These are phyloP conservation scores for Aleurites moluccanus DNA, from an alignment of 441 rosid genomes.

Conservation along the genomic window DNA sequence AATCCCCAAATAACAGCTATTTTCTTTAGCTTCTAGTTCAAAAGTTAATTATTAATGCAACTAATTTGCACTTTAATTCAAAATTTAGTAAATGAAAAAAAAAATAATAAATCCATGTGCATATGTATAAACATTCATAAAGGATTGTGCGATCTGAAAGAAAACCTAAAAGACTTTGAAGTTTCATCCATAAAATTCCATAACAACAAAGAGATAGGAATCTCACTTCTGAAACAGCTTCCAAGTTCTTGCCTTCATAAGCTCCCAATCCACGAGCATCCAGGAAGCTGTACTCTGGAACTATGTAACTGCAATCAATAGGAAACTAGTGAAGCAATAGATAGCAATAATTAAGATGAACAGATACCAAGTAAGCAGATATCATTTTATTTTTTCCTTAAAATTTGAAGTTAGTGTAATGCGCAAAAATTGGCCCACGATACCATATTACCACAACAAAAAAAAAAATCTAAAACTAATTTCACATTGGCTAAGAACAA, in stretches of 20 bases:
- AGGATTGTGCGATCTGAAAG: neutral
- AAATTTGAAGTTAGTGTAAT: neutral
- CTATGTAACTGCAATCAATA: conserved; percentile 61
- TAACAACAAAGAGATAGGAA: neutral
- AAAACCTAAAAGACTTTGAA: neutral
- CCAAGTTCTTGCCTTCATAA: conserved; percentile 80
- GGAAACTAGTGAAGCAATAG: neutral
- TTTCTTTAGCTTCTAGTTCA: neutral
- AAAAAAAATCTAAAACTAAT: neutral
- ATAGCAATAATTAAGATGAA: neutral
- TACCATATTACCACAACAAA: neutral
- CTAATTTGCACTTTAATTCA: neutral
- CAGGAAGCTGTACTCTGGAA: conserved; percentile 88
- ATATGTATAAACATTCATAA: neutral
- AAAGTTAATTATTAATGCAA: neutral
- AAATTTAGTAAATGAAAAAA: neutral
- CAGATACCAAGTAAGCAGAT: neutral
- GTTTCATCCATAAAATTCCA: neutral
- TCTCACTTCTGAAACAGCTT: conserved; percentile 69
- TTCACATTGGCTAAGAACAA: neutral
- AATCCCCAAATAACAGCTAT: neutral
- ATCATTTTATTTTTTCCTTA: neutral
- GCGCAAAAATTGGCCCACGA: neutral
- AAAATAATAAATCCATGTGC: no score
- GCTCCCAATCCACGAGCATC: conserved; percentile 98